Percentiles rank a stretch among this genome's conserved stretches.
Evolutionary conservation across 2,329 filamentous ascomycete genomes (phyloP).

Genomic region (Colletotrichum kahawae): DNA sequence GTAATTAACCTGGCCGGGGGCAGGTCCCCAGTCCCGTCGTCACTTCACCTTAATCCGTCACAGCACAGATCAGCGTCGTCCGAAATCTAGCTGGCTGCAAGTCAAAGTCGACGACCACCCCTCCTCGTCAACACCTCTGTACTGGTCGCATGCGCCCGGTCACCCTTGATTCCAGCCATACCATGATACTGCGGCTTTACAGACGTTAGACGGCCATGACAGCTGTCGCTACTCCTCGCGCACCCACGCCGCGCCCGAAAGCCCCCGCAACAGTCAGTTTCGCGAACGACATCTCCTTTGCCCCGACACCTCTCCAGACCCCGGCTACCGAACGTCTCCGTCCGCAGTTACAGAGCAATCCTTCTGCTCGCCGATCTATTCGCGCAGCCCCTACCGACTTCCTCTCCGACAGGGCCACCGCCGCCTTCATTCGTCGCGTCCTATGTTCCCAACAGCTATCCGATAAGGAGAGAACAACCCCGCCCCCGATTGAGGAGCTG

Average conservation of each 20-base stretch:
- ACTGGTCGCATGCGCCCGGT: not conserved
- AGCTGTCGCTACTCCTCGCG: slow-evolving; percentile 24
- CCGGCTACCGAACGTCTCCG: slow-evolving; percentile 27
- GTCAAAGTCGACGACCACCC: slow-evolving; percentile 24
- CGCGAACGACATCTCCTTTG: slow-evolving; percentile 6
- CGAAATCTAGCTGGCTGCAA: slow-evolving; percentile 21
- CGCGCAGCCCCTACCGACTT: slow-evolving; percentile 49
- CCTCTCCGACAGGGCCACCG: slow-evolving; percentile 79
- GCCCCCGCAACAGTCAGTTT: slow-evolving; percentile 21
- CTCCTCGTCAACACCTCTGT: not conserved
- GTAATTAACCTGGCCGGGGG: not conserved
- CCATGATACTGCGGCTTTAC: slow-evolving; percentile 3
- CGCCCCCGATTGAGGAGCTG: slow-evolving; percentile 76
- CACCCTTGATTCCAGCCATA: not conserved
- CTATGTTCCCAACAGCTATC: slow-evolving; percentile 76
- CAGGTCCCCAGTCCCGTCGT: slow-evolving; percentile 9
- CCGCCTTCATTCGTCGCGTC: slow-evolving; percentile 79
- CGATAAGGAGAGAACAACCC: slow-evolving; percentile 58
- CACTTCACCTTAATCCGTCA: not conserved
- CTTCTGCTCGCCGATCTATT: slow-evolving; percentile 30
- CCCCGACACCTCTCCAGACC: slow-evolving; percentile 16
- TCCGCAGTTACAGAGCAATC: slow-evolving; percentile 24
- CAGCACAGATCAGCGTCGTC: slow-evolving; percentile 10
- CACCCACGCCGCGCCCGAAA: slow-evolving; percentile 26
- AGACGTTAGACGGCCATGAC: slow-evolving; percentile 25